These are phyloP conservation scores for Volutella citrinella DNA, from an alignment of 2,329 filamentous ascomycete genomes.

Conservation along the genomic window DNA sequence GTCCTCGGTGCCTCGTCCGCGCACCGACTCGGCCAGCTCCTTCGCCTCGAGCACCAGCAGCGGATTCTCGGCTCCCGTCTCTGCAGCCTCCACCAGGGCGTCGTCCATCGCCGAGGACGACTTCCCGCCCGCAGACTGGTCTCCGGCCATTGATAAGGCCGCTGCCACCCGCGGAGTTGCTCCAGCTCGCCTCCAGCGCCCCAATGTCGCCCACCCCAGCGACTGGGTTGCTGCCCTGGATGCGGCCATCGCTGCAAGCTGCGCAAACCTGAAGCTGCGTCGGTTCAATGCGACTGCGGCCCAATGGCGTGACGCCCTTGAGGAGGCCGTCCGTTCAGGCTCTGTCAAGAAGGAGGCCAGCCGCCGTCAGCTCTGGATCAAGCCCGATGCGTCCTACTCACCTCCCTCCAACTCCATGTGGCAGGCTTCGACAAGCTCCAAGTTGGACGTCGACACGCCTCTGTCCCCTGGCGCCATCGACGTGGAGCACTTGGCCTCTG, in stretches of 20 bases:
- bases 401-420: constrained; percentile 16
- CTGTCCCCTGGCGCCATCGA: constrained; percentile 16
- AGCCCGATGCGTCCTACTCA: constrained; percentile 9
- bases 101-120: constrained; percentile 20
- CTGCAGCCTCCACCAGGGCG: constrained; percentile 15
- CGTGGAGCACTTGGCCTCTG: constrained; percentile 9
- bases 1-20: constrained; percentile 17
- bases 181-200: no score
- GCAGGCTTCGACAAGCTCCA: constrained; percentile 14
- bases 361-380: constrained; percentile 22
- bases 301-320: constrained; percentile 39
- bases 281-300: constrained; percentile 24
- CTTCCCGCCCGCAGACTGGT: no score
- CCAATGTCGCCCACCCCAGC: no score
- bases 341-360: constrained; percentile 1
- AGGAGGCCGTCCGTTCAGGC: constrained; percentile 18
- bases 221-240: no score
- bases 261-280: constrained; percentile 5
- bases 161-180: no score
- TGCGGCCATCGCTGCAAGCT: no score
- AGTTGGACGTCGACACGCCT: constrained; percentile 18
- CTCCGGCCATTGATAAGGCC: no score
- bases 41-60: constrained; percentile 8
- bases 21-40: constrained; percentile 18
- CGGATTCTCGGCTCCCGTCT: constrained; percentile 11